Evolutionary conservation across 352 stramenopile species (phyloP), one percentile per base, ranked within the genome.

Genomic region (Pythium brachiatum): DNA sequence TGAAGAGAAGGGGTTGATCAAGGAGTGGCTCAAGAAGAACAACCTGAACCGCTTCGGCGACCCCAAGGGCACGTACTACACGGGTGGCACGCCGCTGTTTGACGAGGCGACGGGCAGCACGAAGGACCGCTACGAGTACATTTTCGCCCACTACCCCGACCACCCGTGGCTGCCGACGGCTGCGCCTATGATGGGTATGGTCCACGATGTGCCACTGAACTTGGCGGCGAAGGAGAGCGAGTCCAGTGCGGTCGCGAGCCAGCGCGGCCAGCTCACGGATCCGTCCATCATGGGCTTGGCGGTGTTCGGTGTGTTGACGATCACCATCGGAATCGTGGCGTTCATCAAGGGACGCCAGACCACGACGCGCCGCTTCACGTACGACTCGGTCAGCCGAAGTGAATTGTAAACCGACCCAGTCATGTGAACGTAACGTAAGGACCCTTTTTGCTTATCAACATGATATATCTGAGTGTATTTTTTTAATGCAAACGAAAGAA

Each of bases 11-110:
- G 53, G 64, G 29, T 39, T 56, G 16, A 77, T 92, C 47, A 72
- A 88, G 38, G 50, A 27, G 27, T 93, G 83, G 83, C 83, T 93
- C 60, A 61, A 76, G 59, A 60, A 57, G 13, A 79, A 86, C 26
- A 60, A 72, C 16, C 67, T 77, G 18, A 93, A 93, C 59, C 52
- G 86, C 56, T 93, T 73, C 60, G 83, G 83, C 1, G 83, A 93
- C 44, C 31, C 58, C 31, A 68, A 69, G 8, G 76, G 71, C 43
- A 90, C 53, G 18, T 73, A 74, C 43, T 95, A 95, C 70, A 75
- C 72, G 2, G 86, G 84, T 6, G 86, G 86, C 31, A 92, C 84
- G n/a, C 86, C 86, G 55, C 65, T 95, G 18, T 93, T 92, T 57
- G 62, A 92, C 53, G 83, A 93, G 69, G 69, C 31, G n/a, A 90